A percentile compares a stretch with the other conserved stretches of the same genome.
These are phyloP conservation scores for Aspergillus wentii DNA, from an alignment of 495 filamentous ascomycete genomes.

Conservation along the genomic window DNA sequence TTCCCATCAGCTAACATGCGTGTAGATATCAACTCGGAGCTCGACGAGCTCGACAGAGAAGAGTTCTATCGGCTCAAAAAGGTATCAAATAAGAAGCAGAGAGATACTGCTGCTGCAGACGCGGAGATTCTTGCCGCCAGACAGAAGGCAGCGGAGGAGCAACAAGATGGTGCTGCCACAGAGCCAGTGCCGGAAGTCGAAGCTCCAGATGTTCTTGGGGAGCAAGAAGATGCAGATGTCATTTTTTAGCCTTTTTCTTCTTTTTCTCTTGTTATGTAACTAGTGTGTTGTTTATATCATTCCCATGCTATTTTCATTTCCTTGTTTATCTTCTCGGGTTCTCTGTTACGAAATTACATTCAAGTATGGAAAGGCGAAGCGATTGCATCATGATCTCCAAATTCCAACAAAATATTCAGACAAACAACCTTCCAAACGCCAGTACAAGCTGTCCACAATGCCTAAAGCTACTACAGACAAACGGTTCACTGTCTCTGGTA, in stretches of 20 bases:
- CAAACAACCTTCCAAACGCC: conserved; percentile 31
- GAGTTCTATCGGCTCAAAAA: conserved; percentile 99
- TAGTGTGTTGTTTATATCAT: conserved; percentile 21
- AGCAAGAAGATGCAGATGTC: conserved; percentile 87
- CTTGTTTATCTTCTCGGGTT: background rate
- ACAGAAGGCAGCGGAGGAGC: conserved; percentile 39
- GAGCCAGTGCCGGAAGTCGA: conserved; percentile 40
- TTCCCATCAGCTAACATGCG: conserved; percentile 11
- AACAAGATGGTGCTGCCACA: conserved; percentile 27
- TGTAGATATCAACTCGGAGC: conserved; percentile 92
- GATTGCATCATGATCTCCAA: conserved; percentile 8
- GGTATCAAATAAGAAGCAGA: conserved; percentile 91
- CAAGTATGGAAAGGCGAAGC: background rate
- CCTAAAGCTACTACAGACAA: conserved; percentile 2
- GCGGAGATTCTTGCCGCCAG: conserved; percentile 63
- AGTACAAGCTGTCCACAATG: conserved; percentile 11
- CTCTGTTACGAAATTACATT: too few species aligned
- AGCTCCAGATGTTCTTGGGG: conserved; percentile 67
- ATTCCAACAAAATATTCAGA: conserved; percentile 15
- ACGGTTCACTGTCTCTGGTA: conserved; percentile 76
- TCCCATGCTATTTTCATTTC: conserved; percentile 8
- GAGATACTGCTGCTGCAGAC: conserved; percentile 70
- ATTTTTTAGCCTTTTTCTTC: conserved; percentile 64
- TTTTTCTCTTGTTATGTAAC: conserved; percentile 15
- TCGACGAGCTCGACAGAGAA: conserved; percentile 96